Conservation (phyloP, 1,139 yeast genomes). For the Blastobotrys elegans region DNA sequence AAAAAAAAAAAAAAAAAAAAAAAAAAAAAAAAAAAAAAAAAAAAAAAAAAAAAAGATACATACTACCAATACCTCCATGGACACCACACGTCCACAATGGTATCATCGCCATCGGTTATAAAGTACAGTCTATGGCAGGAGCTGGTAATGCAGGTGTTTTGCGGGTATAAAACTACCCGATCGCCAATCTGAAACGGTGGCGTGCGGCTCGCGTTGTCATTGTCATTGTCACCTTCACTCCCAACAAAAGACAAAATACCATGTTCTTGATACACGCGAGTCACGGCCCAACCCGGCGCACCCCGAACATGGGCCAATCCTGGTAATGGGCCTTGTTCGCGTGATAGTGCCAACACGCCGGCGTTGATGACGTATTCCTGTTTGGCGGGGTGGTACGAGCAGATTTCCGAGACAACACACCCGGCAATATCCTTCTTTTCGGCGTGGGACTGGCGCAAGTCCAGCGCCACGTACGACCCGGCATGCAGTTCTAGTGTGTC, state of each 20-base stretch:
- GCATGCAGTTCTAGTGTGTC: conserved; percentile 66
- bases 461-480: conserved; percentile 68
- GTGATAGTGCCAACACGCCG: conserved; percentile 62
- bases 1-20: not conserved
- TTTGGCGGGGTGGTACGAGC: conserved; percentile 53
- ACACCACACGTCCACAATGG: conserved; percentile 61
- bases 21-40: not conserved
- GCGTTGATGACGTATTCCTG: conserved; percentile 63
- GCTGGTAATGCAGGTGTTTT: conserved; percentile 69
- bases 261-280: conserved; percentile 49
- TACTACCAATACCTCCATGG: conserved; percentile 54
- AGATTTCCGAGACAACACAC: conserved; percentile 54
- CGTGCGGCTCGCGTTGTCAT: not conserved
- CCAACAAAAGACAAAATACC: conserved; percentile 40
- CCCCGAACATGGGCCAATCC: conserved; percentile 46
- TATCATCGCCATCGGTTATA: conserved; percentile 45
- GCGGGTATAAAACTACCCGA: conserved; percentile 53
- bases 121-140: conserved; percentile 57
- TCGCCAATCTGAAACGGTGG: conserved; percentile 48
- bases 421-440: conserved; percentile 45
- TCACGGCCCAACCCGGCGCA: conserved; percentile 46
- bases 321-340: conserved; percentile 49
- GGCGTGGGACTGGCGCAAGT: conserved; percentile 68
- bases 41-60: conserved; percentile 13
- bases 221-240: conserved; percentile 43